Base-by-base conservation (phyloP, 2,329 filamentous ascomycete species). In the Aspergillus aculeatinus region DNA sequence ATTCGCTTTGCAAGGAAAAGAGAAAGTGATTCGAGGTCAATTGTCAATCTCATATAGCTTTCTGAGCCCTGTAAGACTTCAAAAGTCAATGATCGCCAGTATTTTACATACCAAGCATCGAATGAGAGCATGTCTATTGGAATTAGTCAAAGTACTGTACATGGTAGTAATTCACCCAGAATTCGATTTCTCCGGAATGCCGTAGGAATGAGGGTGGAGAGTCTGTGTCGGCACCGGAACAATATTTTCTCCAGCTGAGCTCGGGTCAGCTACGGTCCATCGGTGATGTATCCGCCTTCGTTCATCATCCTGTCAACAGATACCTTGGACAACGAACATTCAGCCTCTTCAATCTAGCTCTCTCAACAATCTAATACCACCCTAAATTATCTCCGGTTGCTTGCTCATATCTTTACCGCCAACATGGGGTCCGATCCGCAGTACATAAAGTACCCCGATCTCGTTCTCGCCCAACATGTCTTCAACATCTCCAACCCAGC, bases 401-500 rank as follows among this genome's bases (percentile, higher is more conserved):
- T 21, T 58, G 29, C 50, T 55, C 60, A 48, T 61, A 57, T 50
- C 52, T 60, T 59, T 58, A 51, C 65, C 67, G 77, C 62, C 68
- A 85, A 79, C 79, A 87, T 82, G 80, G 80, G 79, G 62, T 81
- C 86, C 69, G 86, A 89, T 74, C 85, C 85, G 65, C 86, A 87
- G 72, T 88, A 86, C 75, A 82, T 85, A 68, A 85, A 84, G 74
- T 87, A 84, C 70, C 86, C 86, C 56, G 80, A 87, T 73, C 85
- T 89, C 70, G 77, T 82, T 64, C 81, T 89, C 71, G 83, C 86
- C 59, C 86, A 88, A 79, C 81, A 86, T 78, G 85, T 89, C 77
- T 89, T 89, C 81, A 84, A 85, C 70, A 79, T 89, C 73, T 85
- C 85, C 66, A 87, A 87, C 73, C 83, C 84, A 70, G 80, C 83